phyloP scores from a whole-genome alignment of 371 early-diverging fungal genomes.

The Mortierella sp. region DNA sequence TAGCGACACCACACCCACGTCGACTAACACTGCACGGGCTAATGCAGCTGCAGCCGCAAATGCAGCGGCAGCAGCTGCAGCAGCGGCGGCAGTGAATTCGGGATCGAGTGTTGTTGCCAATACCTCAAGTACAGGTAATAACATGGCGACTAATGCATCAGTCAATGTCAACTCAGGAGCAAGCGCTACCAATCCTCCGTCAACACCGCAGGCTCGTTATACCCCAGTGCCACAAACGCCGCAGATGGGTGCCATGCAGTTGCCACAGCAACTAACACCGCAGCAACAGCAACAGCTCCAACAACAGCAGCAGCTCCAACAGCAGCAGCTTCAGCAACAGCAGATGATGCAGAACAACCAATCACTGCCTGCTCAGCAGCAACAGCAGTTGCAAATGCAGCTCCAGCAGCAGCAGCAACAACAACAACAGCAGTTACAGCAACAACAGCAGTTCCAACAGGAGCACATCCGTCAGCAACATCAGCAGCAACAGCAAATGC shows the following conservation, averaged over 20 bases:
- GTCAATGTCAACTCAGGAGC: constrained; percentile 4
- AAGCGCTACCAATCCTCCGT: constrained; percentile 7
- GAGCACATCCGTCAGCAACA: constrained; percentile 40
- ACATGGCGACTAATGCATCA: neutral
- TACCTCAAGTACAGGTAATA: neutral
- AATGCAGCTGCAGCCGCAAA: constrained; percentile 57
- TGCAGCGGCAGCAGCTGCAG: constrained; percentile 31
- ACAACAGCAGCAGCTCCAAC: constrained; percentile 48
- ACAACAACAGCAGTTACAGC: constrained; percentile 38
- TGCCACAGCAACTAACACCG: constrained; percentile 35
- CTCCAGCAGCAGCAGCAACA: constrained; percentile 28
- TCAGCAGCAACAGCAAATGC: constrained; percentile 32
- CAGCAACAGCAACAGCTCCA: constrained; percentile 15
- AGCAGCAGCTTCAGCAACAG: constrained; percentile 41
- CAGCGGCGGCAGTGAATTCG: constrained; percentile 28
- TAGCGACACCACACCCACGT: constrained; percentile 64
- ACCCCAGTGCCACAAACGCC: constrained; percentile 56
- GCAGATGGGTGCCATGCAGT: constrained; percentile 58
- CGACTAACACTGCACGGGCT: constrained; percentile 61
- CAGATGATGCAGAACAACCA: constrained; percentile 39
- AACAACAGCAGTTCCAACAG: constrained; percentile 53
- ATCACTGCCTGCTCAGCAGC: constrained; percentile 26
- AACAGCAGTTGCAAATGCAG: constrained; percentile 28
- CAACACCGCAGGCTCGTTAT: constrained; percentile 47
- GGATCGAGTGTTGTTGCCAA: neutral